Percentiles rank a stretch among this genome's conserved stretches.
Evolutionary conservation across 176 grass and related monocot species (phyloP).

Genomic region (Canna indica): DNA sequence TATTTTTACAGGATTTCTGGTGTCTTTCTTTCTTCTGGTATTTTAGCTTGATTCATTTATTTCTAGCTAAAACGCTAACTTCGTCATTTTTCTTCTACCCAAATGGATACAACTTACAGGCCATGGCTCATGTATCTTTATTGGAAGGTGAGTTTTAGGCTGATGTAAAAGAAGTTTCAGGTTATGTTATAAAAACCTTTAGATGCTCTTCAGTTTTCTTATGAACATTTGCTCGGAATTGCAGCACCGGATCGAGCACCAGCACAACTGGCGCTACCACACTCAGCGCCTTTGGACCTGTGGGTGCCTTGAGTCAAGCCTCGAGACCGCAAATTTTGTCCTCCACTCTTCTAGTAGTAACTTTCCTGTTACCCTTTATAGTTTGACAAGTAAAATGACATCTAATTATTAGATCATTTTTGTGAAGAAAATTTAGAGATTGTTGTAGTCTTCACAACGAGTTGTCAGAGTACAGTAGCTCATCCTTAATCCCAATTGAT

Average conservation of each 20-base stretch:
- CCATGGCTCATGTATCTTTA: constrained; percentile 77
- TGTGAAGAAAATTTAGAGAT: constrained; percentile 31
- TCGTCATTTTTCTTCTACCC: background rate
- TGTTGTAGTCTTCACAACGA: background rate
- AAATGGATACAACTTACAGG: constrained; percentile 41
- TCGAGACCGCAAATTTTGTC: constrained; percentile 17
- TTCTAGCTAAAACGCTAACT: background rate
- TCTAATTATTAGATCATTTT: constrained; percentile 34
- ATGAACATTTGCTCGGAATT: constrained; percentile 15
- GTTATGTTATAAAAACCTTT: background rate
- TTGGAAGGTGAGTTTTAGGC: constrained; percentile 81
- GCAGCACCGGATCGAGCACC: constrained; percentile 50
- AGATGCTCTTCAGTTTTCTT: constrained; percentile 2
- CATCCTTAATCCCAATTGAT: background rate
- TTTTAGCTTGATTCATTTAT: background rate
- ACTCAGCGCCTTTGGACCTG: constrained; percentile 46
- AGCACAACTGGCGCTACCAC: background rate
- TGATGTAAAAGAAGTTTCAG: background rate
- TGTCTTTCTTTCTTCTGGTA: background rate
- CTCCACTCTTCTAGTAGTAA: constrained; percentile 16
- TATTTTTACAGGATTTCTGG: background rate
- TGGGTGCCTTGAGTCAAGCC: constrained; percentile 37
- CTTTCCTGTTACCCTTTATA: constrained; percentile 31
- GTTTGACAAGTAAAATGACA: constrained; percentile 43
- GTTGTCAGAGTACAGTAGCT: too few species aligned